Evolutionary conservation across 202 grass and related monocot genomes (phyloP), one percentile per base, ranked within the genome.

Genomic region (Brachypodium distachyon): DNA sequence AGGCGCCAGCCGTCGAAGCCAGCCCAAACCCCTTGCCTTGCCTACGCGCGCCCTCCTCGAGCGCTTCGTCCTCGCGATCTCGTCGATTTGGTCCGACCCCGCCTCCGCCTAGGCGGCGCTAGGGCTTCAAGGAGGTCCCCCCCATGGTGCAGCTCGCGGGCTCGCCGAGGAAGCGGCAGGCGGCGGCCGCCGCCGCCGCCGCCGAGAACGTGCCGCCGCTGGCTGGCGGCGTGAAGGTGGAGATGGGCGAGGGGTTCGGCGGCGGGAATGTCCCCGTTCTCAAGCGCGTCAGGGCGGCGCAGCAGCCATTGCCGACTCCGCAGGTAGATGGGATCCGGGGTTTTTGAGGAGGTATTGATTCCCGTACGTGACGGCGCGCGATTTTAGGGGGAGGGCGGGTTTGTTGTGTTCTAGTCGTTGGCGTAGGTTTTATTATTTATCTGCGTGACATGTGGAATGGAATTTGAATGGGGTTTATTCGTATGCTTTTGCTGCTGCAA

Each of bases 101-200:
- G 12, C 40, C 59, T 48, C 5, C 44, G 41, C 22, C 38, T 50
- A 28, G 37, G 53, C 22, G n/a, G n/a, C n/a, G n/a, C 14, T 64
- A 26, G 49, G 18, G 60, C 23, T 79, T 74, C 2, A 19, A 6
- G 26, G 16, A 43, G 29, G 41, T 82, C 44, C 0, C 53, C 44
- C 0, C 53, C 77, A 93, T 97, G 93, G 85, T 87, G 68, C 69
- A 73, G 14, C 80, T 74, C 57, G 73, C 85, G 55, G 74, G 50
- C 18, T 2, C 9, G 33, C 77, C 48, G 27, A 60, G 26, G 25
- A 90, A 88, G 80, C 62, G 88, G 18, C 70, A n/a, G n/a, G 46
- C 7, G 68, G 79, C 60, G 71, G 69, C 73, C 54, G 22, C 60
- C 36, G 31, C 61, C 42, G 26, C 59, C 5, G 19, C 36, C 3